A percentile compares a stretch with the other conserved stretches of the same genome.
These are phyloP conservation scores for Penicillium ucsense DNA, from an alignment of 495 filamentous ascomycete species.

Conservation along the genomic window DNA sequence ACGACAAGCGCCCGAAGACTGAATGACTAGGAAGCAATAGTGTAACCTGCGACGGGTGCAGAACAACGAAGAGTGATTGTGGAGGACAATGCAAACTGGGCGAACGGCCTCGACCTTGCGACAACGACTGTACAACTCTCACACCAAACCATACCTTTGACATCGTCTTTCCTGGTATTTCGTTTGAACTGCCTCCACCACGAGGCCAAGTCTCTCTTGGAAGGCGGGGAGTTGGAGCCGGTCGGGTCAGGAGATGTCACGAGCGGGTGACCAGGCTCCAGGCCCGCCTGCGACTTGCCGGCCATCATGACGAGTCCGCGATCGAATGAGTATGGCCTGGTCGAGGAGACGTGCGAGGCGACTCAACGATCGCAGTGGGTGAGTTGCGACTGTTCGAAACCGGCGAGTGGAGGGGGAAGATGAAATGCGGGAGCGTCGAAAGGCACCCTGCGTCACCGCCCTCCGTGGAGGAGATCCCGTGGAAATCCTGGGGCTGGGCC, in stretches of 20 bases:
- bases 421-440: constrained; percentile 8
- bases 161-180: constrained; percentile 62
- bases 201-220: constrained; percentile 70
- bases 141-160: constrained; percentile 51
- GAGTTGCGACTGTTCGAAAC: background rate
- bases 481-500: constrained; percentile 31
- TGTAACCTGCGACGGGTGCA: background rate
- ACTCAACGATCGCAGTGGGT: background rate
- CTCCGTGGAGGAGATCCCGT: constrained; percentile 12
- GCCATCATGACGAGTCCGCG: constrained; percentile 29
- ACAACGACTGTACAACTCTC: background rate
- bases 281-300: constrained; percentile 32
- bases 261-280: constrained; percentile 25
- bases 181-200: constrained; percentile 91
- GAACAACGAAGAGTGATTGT: background rate
- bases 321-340: constrained; percentile 4
- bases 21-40: no score
- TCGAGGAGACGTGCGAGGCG: constrained; percentile 1
- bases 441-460: constrained; percentile 27
- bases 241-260: constrained; percentile 26
- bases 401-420: background rate
- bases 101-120: background rate
- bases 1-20: no score
- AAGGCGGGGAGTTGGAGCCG: constrained; percentile 48
- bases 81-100: background rate